phyloP scores from a whole-genome alignment of 148 eudicot genomes.

The Oxyria digyna region DNA sequence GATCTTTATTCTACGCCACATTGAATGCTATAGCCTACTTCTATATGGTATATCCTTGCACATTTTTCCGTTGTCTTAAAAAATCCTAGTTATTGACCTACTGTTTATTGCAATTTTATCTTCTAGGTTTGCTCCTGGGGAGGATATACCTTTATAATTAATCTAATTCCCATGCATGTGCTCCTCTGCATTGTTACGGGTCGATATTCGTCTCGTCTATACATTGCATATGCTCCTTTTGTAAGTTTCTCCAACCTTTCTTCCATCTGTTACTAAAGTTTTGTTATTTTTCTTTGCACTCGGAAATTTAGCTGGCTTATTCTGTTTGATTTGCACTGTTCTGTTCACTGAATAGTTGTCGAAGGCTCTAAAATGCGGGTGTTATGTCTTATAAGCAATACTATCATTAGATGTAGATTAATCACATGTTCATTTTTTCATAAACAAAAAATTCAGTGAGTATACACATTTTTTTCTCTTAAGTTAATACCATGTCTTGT shows the following conservation, averaged over 20 bases:
- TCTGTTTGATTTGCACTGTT: not conserved
- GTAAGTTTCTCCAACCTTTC: conserved; percentile 33
- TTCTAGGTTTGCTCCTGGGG: conserved; percentile 98
- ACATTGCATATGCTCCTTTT: conserved; percentile 92
- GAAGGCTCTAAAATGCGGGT: not conserved
- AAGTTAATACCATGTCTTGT: not conserved
- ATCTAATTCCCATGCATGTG: conserved; percentile 94
- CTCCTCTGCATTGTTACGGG: conserved; percentile 92
- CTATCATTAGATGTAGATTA: not conserved
- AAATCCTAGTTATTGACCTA: conserved; percentile 1
- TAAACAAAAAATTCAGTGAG: not conserved
- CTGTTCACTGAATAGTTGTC: not conserved
- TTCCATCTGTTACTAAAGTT: not conserved
- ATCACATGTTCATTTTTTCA: not conserved
- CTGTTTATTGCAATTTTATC: not conserved
- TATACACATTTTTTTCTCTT: not conserved
- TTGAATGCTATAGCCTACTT: conserved; percentile 80
- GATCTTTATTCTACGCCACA: conserved; percentile 89
- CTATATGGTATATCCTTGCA: conserved; percentile 57
- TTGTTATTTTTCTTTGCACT: not conserved
- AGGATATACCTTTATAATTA: conserved; percentile 95
- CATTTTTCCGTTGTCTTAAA: conserved; percentile 11
- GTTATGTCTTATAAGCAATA: not conserved
- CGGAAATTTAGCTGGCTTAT: not conserved
- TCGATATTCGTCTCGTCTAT: conserved; percentile 82